A percentile compares a stretch with the other conserved stretches of the same genome.
Evolutionary conservation across 2,329 filamentous ascomycete species (phyloP).

Genomic region (Cordyceps tenuipes): DNA sequence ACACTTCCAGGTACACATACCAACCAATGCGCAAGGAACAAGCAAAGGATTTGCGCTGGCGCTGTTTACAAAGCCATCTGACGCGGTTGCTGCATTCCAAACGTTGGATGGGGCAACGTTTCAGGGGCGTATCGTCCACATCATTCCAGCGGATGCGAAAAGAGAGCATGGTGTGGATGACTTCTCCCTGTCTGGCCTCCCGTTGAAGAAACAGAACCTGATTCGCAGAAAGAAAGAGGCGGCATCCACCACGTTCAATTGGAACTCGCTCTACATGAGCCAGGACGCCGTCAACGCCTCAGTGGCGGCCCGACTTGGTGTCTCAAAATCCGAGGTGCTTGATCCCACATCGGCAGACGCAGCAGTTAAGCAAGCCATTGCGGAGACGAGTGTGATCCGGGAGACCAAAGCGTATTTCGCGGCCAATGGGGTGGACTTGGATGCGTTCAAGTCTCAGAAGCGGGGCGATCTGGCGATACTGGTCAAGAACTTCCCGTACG

Average conservation of each 20-base stretch:
- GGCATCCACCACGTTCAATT: constrained; percentile 74
- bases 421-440: constrained; percentile 80
- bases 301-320: constrained; percentile 74
- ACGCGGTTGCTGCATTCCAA: constrained; percentile 71
- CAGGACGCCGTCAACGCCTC: constrained; percentile 91
- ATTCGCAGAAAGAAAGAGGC: constrained; percentile 80
- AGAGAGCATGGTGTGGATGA: constrained; percentile 78
- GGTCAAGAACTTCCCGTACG: constrained; percentile 90
- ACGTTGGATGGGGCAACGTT: constrained; percentile 77
- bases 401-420: constrained; percentile 91
- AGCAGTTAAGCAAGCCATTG: constrained; percentile 91
- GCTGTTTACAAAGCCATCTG: constrained; percentile 62
- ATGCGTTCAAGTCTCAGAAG: constrained; percentile 78
- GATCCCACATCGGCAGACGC: constrained; percentile 95
- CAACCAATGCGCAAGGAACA: constrained; percentile 60
- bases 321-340: constrained; percentile 83
- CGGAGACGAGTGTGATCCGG: constrained; percentile 91
- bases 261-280: constrained; percentile 99
- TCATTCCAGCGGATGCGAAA: constrained; percentile 77
- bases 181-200: constrained; percentile 80
- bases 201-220: constrained; percentile 88
- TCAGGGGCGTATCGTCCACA: constrained; percentile 85
- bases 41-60: constrained; percentile 90
- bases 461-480: constrained; percentile 82
- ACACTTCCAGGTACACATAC: constrained; percentile 69